Conservation (phyloP, 441 rosid species). For the Jatropha multifida region DNA sequence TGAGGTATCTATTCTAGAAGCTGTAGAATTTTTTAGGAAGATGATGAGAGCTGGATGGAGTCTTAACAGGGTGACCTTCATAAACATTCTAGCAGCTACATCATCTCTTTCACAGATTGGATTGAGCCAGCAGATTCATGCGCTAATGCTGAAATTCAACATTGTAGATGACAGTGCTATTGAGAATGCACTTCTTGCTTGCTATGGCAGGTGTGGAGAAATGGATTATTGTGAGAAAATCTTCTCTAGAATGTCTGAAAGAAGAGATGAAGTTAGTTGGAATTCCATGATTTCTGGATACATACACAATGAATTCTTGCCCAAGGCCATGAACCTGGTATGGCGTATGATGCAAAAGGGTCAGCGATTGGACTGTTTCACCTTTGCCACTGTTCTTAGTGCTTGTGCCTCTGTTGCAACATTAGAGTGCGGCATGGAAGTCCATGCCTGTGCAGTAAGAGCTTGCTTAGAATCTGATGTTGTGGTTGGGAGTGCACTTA, state of each 20-base stretch:
- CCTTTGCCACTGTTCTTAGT: constrained; percentile 90
- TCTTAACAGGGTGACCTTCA: constrained; percentile 36
- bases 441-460: constrained; percentile 77
- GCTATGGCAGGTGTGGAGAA: constrained; percentile 79
- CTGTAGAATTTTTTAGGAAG: constrained; percentile 6
- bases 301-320: constrained; percentile 62
- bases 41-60: too few relatives aligned
- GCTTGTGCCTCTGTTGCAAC: constrained; percentile 95
- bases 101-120: constrained; percentile 51
- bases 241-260: constrained; percentile 69
- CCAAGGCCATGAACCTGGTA: constrained; percentile 77
- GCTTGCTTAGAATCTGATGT: constrained; percentile 75
- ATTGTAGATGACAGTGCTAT: constrained; percentile 47
- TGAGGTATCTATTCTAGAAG: constrained; percentile 32
- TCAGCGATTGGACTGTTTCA: constrained; percentile 66
- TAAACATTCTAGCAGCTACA: constrained; percentile 61
- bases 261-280: constrained; percentile 83
- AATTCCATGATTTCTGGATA: constrained; percentile 90
- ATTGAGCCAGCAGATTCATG: constrained; percentile 66
- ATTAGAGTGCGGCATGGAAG: constrained; percentile 89
- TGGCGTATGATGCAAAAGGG: constrained; percentile 76
- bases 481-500: constrained; percentile 88
- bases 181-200: constrained; percentile 81
- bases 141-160: constrained; percentile 50
- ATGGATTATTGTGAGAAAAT: constrained; percentile 72